A percentile compares a stretch with the other conserved stretches of the same genome.
Conservation (phyloP, 139 green algal genomes). For the Chlorella ohadii region DNA sequence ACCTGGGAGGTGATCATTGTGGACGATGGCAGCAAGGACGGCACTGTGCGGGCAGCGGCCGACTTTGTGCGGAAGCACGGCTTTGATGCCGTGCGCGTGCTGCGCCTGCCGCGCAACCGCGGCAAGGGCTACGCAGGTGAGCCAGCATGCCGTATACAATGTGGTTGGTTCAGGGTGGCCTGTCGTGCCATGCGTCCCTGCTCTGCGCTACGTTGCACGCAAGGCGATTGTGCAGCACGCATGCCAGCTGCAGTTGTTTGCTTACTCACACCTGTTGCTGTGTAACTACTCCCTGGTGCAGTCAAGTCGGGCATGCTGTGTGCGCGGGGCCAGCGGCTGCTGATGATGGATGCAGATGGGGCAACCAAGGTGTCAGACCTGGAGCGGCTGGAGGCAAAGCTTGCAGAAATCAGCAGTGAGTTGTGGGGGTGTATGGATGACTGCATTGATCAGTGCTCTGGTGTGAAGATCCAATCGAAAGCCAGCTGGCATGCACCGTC, state of each 20-base stretch:
- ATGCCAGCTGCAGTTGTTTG: not conserved
- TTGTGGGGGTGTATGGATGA: too few species aligned
- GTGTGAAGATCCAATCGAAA: too few species aligned
- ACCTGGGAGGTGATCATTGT: slow-evolving; percentile 96
- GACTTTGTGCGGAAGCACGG: slow-evolving; percentile 75
- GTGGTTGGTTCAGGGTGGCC: not conserved
- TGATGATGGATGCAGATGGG: slow-evolving; percentile 93
- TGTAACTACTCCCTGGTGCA: not conserved
- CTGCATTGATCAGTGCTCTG: not conserved
- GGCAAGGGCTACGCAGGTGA: slow-evolving; percentile 77
- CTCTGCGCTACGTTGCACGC: too few species aligned
- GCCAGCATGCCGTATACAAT: not conserved
- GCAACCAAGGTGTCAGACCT: slow-evolving; percentile 90
- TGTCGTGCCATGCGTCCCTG: not conserved
- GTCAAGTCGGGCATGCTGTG: slow-evolving; percentile 39
- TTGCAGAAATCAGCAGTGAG: slow-evolving; percentile 41
- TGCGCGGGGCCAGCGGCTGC: slow-evolving; percentile 56
- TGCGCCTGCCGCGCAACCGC: slow-evolving; percentile 80
- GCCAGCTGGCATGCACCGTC: too few species aligned
- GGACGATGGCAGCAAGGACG: slow-evolving; percentile 94
- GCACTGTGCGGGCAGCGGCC: slow-evolving; percentile 68
- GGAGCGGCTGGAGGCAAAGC: slow-evolving; percentile 77
- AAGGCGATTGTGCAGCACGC: too few species aligned
- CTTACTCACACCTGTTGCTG: too few species aligned
- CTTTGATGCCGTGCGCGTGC: slow-evolving; percentile 82